Percentiles rank a stretch among this genome's conserved stretches.
phyloP scores from a whole-genome alignment of 2,329 filamentous ascomycete genomes.

The Lasiodiplodia sp. region DNA sequence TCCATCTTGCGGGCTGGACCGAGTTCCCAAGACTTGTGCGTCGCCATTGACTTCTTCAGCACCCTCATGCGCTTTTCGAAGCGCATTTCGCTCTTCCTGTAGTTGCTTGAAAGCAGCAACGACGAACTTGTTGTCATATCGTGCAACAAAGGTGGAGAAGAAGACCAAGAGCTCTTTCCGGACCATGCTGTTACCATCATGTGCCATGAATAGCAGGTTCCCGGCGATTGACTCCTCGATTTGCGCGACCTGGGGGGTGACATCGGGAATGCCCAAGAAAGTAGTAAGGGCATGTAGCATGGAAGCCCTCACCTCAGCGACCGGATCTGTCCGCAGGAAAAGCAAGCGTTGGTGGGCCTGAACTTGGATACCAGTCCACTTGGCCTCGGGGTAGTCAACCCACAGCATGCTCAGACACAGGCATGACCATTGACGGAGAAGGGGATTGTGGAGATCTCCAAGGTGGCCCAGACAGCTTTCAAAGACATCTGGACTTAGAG shows the following conservation, averaged over 20 bases:
- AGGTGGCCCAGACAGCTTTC: slow-evolving; percentile 85
- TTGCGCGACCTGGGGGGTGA: slow-evolving; percentile 88
- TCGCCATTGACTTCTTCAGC: slow-evolving; percentile 12
- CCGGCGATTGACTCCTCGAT: slow-evolving; percentile 92
- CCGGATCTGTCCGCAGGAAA: slow-evolving; percentile 80
- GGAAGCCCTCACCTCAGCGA: slow-evolving; percentile 90
- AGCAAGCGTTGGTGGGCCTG: slow-evolving; percentile 84
- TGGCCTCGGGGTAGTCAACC: slow-evolving; percentile 88
- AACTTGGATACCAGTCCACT: slow-evolving; percentile 93
- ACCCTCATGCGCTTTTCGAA: slow-evolving; percentile 4
- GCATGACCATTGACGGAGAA: slow-evolving; percentile 94
- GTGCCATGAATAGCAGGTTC: slow-evolving; percentile 88
- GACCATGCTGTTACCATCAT: slow-evolving; percentile 93
- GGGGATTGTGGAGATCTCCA: slow-evolving; percentile 82
- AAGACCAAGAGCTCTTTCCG: slow-evolving; percentile 93
- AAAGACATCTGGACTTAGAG: slow-evolving; percentile 89
- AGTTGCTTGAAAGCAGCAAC: slow-evolving; percentile 93
- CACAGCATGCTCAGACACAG: slow-evolving; percentile 95
- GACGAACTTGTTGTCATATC: slow-evolving; percentile 91
- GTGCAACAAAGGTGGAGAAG: slow-evolving; percentile 86
- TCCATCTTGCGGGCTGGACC: slow-evolving; percentile 43
- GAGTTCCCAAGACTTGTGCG: slow-evolving; percentile 53
- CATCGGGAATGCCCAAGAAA: slow-evolving; percentile 90
- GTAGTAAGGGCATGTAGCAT: slow-evolving; percentile 94
- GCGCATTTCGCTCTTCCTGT: slow-evolving; percentile 58